Conservation (phyloP, 495 filamentous ascomycete genomes). For the Tuber microsphaerosporum region DNA sequence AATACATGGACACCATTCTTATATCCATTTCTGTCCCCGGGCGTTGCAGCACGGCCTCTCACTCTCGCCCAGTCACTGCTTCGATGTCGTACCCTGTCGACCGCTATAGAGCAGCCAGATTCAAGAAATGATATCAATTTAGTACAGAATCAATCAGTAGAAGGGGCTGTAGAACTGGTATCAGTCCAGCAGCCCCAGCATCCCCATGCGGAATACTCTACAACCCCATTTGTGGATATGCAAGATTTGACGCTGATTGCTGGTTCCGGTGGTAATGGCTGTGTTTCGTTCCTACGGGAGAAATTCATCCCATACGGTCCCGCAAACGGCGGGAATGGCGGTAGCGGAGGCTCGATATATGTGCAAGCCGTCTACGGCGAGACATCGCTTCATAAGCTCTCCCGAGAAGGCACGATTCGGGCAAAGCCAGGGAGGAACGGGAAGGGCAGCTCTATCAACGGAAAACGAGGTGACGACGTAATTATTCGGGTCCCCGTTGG, state of each 20-base stretch:
- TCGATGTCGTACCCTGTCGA: not conserved
- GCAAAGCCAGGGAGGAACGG: constrained; percentile 78
- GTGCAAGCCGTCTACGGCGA: constrained; percentile 88
- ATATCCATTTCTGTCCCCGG: not conserved
- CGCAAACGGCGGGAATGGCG: constrained; percentile 95
- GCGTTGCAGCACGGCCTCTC: not conserved
- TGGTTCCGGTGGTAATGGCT: constrained; percentile 79
- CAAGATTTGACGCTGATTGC: constrained; percentile 67
- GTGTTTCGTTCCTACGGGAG: constrained; percentile 85
- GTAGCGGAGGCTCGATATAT: constrained; percentile 82
- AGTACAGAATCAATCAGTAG: not conserved
- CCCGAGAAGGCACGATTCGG: constrained; percentile 64
- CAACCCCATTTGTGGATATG: constrained; percentile 77
- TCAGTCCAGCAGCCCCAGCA: constrained; percentile 50
- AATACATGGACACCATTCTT: constrained; percentile 2
- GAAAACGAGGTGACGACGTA: constrained; percentile 75
- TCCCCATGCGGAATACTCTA: constrained; percentile 57
- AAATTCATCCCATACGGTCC: constrained; percentile 79
- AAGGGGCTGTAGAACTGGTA: constrained; percentile 44
- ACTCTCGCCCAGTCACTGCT: not conserved
- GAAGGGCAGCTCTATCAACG: constrained; percentile 71
- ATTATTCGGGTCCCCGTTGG: constrained; percentile 87
- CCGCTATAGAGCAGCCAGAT: not conserved
- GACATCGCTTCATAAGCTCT: constrained; percentile 86
- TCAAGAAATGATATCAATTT: not conserved